Evolutionary conservation across 345 rosid genomes (phyloP).

Genomic region (Kernera saxatilis): DNA sequence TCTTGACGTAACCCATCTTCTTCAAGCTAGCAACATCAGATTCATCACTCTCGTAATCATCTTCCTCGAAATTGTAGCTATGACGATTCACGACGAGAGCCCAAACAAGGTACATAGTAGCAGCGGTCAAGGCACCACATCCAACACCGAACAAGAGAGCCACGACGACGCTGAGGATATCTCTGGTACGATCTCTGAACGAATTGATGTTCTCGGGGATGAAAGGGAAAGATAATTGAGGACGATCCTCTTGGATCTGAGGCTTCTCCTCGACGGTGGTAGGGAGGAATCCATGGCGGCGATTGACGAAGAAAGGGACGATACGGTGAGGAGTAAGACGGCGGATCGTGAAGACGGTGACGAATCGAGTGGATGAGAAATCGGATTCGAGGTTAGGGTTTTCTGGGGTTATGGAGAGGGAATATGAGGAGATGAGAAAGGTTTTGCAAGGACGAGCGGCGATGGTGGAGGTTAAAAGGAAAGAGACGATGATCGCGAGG

Average conservation of each 20-base stretch:
- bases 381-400: constrained; percentile 40
- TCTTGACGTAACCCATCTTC: constrained; percentile 75
- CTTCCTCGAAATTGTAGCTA: constrained; percentile 24
- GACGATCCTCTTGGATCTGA: constrained; percentile 14
- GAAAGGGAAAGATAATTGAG: constrained; percentile 24
- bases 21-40: constrained; percentile 47
- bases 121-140: constrained; percentile 91
- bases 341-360: constrained; percentile 60
- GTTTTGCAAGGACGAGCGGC: constrained; percentile 50
- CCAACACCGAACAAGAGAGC: constrained; percentile 89
- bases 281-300: constrained; percentile 29
- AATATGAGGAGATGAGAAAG: constrained; percentile 59
- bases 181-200: constrained; percentile 72
- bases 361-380: constrained; percentile 39
- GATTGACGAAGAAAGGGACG: constrained; percentile 21
- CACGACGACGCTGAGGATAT: constrained; percentile 80
- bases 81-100: constrained; percentile 51
- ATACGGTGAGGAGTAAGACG: constrained; percentile 28
- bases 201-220: constrained; percentile 46
- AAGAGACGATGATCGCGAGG: constrained; percentile 25
- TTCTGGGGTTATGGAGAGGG: constrained; percentile 57
- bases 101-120: constrained; percentile 86
- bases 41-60: constrained; percentile 38
- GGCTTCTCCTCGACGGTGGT: constrained; percentile 7
- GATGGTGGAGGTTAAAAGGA: constrained; percentile 32